Base-by-base conservation (phyloP, 495 filamentous ascomycete genomes). In the Trypethelium eluteriae region DNA sequence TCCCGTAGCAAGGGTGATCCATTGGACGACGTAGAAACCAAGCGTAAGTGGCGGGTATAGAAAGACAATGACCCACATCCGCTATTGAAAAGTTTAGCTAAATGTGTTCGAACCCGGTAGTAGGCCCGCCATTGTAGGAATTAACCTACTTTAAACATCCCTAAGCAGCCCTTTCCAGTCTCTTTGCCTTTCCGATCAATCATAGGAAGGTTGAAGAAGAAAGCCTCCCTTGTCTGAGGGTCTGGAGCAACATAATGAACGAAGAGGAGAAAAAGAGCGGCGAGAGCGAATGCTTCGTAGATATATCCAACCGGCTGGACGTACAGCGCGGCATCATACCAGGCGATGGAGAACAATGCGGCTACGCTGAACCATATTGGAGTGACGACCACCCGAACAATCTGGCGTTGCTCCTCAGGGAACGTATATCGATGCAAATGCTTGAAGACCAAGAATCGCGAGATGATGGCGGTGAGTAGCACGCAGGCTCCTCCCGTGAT, bases 201-300 rank as follows among this genome's bases (percentile, higher is more conserved):
- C 11, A n/a, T 53, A 18, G 34, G 38, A 7, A 67, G 62, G 41
- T 25, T 57, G 44, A 46, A 39, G 66, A 68, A 68, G 44, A 57
- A 68, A 2, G 44, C 62, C 9, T 64, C 41, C 16, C 49, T 12
- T 18, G 38, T 11, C n/a, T 59, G 39, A 5, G 47, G 34, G 9
- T 68, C 39, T 2, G 66, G 66, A 25, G 61, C 39, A 34, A 64
- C 62, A 49, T 64, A 68, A 25, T 49, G 18, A 25, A 68, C 36
- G 62, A 68, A 68, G 46, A 68, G 66, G 16, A 68, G 62, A 12
- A 64, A 68, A 34, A 68, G 39, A 2, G 66, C 62, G 36, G 35
- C 41, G 16, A 67, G 49, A 10, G 66, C 66, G 41, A 68, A 68
- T 14, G 25, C 35, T 65, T 68, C 66, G 39, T 68, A 64, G 14